Percentiles rank a stretch among this genome's conserved stretches.
phyloP scores from a whole-genome alignment of 2,329 filamentous ascomycete genomes.

The Epichloe baconii region DNA sequence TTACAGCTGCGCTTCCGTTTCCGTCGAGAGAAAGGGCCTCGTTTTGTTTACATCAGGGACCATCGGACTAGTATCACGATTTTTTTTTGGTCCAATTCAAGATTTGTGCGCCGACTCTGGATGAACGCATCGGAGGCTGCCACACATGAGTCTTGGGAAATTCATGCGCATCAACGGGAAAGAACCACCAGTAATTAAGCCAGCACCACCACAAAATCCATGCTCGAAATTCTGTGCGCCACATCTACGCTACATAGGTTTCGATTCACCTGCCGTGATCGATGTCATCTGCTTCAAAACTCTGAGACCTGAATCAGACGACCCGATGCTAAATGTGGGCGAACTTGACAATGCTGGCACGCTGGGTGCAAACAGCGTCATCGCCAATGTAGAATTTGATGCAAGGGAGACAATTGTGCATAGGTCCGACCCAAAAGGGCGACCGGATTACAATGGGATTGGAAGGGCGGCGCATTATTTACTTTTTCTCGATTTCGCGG shows the following conservation, averaged over 20 bases:
- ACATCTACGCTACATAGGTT: background rate
- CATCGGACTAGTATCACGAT: background rate
- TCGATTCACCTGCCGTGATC: constrained; percentile 10
- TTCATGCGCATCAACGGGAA: background rate
- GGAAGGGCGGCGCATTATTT: background rate
- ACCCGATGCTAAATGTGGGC: background rate
- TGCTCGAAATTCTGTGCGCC: background rate
- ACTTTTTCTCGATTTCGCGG: too few relatives aligned
- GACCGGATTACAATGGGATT: background rate
- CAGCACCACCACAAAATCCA: background rate
- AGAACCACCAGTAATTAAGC: background rate
- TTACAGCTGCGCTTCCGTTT: background rate
- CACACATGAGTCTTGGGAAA: background rate
- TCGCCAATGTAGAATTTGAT: background rate
- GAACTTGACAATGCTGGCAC: background rate
- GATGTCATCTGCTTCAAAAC: constrained; percentile 6
- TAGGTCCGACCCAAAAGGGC: background rate
- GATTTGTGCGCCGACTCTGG: background rate
- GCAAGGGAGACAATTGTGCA: background rate
- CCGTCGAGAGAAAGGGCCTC: background rate
- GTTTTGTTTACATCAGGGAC: background rate
- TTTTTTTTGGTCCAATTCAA: too few relatives aligned
- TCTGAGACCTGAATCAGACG: background rate
- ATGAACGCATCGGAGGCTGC: background rate
- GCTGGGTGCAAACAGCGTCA: background rate